These are phyloP conservation scores for Phytophthora hibernalis DNA, from an alignment of 352 stramenopile genomes.

Conservation along the genomic window DNA sequence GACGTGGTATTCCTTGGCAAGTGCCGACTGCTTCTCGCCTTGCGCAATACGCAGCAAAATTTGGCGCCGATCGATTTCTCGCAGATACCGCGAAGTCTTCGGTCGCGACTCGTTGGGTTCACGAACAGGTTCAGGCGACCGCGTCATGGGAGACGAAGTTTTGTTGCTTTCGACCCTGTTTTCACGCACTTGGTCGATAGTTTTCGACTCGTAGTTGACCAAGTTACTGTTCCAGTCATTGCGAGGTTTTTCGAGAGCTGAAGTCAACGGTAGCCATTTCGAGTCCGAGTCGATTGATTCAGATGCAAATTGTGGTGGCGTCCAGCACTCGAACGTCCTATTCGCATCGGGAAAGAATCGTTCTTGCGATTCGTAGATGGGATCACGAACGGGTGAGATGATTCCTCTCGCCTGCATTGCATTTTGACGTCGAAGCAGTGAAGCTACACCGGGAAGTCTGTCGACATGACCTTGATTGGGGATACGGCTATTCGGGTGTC, in stretches of 20 bases:
- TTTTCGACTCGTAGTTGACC: slow-evolving; percentile 1
- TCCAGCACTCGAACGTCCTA: slow-evolving; percentile 28
- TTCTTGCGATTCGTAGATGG: slow-evolving; percentile 2
- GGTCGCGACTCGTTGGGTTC: slow-evolving; percentile 5
- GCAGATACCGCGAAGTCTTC: slow-evolving; percentile 70
- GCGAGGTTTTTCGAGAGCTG: slow-evolving; percentile 1
- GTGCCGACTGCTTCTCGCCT: slow-evolving; percentile 67
- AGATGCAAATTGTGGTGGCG: slow-evolving; percentile 16
- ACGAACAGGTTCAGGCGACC: slow-evolving; percentile 23
- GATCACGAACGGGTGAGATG: not conserved
- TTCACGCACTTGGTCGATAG: slow-evolving; percentile 1
- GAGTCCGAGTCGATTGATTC: not conserved
- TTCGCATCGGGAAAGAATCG: not conserved
- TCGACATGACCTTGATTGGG: slow-evolving; percentile 19
- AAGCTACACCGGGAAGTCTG: slow-evolving; percentile 35
- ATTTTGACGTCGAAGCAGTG: slow-evolving; percentile 30
- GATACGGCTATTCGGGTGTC: slow-evolving; percentile 7
- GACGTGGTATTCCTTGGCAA: slow-evolving; percentile 76
- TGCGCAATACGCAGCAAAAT: slow-evolving; percentile 68
- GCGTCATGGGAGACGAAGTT: slow-evolving; percentile 1
- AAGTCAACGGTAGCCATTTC: slow-evolving; percentile 13
- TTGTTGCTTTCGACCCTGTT: not conserved
- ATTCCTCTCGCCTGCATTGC: slow-evolving; percentile 13
- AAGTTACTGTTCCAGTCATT: slow-evolving; percentile 12
- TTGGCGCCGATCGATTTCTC: slow-evolving; percentile 65